Percentiles rank a stretch among this genome's conserved stretches.
phyloP scores from a whole-genome alignment of 2,329 filamentous ascomycete genomes.

The Atkinsonella texensis region DNA sequence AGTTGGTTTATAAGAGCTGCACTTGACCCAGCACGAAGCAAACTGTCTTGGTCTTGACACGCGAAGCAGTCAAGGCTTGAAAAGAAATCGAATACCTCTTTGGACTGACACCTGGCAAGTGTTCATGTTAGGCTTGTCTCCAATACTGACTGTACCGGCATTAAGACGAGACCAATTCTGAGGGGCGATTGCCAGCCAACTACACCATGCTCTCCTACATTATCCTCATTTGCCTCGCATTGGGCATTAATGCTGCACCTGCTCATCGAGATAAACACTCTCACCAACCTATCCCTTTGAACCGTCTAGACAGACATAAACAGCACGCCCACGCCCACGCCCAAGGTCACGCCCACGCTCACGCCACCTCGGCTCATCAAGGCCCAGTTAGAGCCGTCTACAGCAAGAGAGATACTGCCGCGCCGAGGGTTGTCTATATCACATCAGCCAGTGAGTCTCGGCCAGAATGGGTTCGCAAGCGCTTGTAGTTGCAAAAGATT shows the following conservation, averaged over 20 bases:
- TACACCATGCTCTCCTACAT: slow-evolving; percentile 4
- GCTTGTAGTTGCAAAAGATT: slow-evolving; percentile 1
- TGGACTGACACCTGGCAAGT: no score
- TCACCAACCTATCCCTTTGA: background rate
- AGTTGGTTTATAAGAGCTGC: background rate
- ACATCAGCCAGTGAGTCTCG: slow-evolving; percentile 2
- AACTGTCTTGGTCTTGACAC: background rate
- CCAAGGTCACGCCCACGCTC: background rate
- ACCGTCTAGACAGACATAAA: no score
- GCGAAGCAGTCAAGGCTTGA: no score
- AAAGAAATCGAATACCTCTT: background rate
- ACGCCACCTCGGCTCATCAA: background rate
- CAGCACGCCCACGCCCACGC: background rate
- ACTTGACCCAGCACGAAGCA: background rate
- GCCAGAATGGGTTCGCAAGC: slow-evolving; percentile 6
- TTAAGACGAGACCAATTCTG: no score
- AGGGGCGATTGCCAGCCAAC: background rate
- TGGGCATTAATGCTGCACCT: slow-evolving; percentile 6
- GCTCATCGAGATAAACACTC: background rate
- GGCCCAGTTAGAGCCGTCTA: background rate
- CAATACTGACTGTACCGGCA: no score
- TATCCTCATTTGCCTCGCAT: slow-evolving; percentile 2
- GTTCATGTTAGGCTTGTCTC: no score
- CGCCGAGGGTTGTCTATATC: background rate
- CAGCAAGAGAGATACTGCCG: background rate